A percentile compares a stretch with the other conserved stretches of the same genome.
Evolutionary conservation across 2,329 filamentous ascomycete genomes (phyloP).

Genomic region (Macrophomina pseudophaseolina): DNA sequence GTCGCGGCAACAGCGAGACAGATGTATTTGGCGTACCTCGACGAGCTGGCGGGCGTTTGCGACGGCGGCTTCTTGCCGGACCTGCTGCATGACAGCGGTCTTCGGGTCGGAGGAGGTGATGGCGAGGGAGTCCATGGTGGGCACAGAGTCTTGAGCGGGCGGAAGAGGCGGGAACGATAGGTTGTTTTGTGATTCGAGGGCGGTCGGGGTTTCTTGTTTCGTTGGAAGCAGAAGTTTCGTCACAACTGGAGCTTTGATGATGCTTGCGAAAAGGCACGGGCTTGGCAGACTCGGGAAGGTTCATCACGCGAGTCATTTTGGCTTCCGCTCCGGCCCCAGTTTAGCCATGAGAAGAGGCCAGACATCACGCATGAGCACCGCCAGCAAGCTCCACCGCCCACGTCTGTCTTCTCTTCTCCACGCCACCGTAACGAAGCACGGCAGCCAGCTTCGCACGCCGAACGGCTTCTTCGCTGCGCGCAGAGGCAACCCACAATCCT

Average conservation of each 20-base stretch:
- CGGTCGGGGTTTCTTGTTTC: background rate
- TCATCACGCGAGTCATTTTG: background rate
- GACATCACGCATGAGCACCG: slow-evolving; percentile 23
- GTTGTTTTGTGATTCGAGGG: background rate
- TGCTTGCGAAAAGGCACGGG: slow-evolving; percentile 10
- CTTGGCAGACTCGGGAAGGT: background rate
- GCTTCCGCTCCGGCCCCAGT: slow-evolving; percentile 7
- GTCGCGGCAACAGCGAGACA: background rate
- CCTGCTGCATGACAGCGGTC: slow-evolving; percentile 56
- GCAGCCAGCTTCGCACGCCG: background rate
- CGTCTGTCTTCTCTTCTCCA: background rate
- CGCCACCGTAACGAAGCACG: background rate
- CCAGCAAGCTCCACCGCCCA: slow-evolving; percentile 19
- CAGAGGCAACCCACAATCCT: slow-evolving; percentile 2
- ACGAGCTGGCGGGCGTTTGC: slow-evolving; percentile 57
- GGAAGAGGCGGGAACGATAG: background rate
- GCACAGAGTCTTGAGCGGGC: background rate
- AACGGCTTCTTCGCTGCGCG: slow-evolving; percentile 24
- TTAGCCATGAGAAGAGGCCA: slow-evolving; percentile 26
- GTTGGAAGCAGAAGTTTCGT: slow-evolving; percentile 19
- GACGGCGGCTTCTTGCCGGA: slow-evolving; percentile 59
- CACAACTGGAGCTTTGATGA: slow-evolving; percentile 10
- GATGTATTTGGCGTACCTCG: slow-evolving; percentile 43
- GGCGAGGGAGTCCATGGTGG: slow-evolving; percentile 34
- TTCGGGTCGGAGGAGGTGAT: slow-evolving; percentile 48